Base-by-base conservation (phyloP, 148 eudicot genomes). In the Cornus florida region DNA sequence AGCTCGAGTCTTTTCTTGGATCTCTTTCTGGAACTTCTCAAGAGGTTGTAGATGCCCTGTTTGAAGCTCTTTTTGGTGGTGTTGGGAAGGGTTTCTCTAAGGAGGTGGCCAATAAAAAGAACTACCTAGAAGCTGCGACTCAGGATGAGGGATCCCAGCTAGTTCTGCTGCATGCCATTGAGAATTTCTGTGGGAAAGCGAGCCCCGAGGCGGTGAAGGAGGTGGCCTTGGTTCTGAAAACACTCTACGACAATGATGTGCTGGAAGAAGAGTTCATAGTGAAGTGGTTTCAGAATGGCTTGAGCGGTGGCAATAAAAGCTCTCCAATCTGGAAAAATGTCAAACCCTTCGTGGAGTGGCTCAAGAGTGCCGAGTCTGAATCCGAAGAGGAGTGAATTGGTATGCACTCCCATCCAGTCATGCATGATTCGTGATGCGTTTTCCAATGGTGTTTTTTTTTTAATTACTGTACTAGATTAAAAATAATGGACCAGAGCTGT, bases 301-400 rank as follows among this genome's bases (percentile, higher is more conserved):
- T 74, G 50, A 46, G 71, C 43, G 96, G 93, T 10, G 24, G 67
- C 39, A 83, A 87, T 73, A 79, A 89, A 59, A 59, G 74, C 57
- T 72, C 84, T 0, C 66, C 77, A 10, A 24, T 92, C 43, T 92
- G 96, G 96, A 92, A 87, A 87, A 76, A 87, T 70, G 90, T 87
- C n/a, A 88, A 87, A 76, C 92, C 92, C 14, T 89, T 92, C 50
- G 88, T 92, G 2, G 97, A 89, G 79, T 92, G 97, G 97, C 93
- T 92, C 77, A 92, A 92, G 91, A 90, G 87, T 74, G 97, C 97
- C 0, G 93, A 92, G 81, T 92, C 97, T 0, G 97, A 90, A 75
- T 76, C 88, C 0, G 93, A 90, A 69, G 87, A 92, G 14, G 93
- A 88, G 75, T 89, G 82, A 88, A 39, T 71, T 41, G 68, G 64